Evolutionary conservation across 2,329 filamentous ascomycete species (phyloP).

Genomic region (Colletotrichum horii): DNA sequence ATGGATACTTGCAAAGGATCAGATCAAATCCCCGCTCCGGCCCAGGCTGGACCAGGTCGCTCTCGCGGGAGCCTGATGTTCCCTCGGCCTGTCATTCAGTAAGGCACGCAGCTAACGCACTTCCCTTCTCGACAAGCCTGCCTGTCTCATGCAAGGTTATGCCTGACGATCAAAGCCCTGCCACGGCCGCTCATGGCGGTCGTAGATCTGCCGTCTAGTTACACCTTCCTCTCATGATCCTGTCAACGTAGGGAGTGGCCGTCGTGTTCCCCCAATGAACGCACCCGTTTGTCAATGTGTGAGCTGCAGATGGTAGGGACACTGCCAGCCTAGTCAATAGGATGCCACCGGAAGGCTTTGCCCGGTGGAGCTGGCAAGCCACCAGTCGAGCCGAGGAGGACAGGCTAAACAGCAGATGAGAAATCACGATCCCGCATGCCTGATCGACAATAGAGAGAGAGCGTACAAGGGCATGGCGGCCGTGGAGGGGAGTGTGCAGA

Average conservation of each 20-base stretch:
- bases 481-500: neutral
- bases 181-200: neutral
- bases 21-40: neutral
- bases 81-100: neutral
- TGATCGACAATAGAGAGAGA: neutral
- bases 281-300: neutral
- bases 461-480: neutral
- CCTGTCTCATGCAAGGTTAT: neutral
- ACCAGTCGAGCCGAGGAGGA: neutral
- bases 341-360: neutral
- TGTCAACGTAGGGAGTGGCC: neutral
- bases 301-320: neutral
- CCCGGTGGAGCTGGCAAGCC: neutral
- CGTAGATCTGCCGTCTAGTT: neutral
- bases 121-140: neutral
- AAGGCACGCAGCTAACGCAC: neutral
- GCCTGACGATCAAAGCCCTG: neutral
- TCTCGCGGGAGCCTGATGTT: neutral
- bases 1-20: neutral
- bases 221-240: neutral
- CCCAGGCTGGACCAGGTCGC: neutral
- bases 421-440: neutral
- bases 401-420: neutral
- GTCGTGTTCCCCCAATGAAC: neutral
- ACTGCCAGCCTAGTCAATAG: conserved; percentile 4